Conservation (phyloP, 306 rosid genomes). For the Rubus idaeus region DNA sequence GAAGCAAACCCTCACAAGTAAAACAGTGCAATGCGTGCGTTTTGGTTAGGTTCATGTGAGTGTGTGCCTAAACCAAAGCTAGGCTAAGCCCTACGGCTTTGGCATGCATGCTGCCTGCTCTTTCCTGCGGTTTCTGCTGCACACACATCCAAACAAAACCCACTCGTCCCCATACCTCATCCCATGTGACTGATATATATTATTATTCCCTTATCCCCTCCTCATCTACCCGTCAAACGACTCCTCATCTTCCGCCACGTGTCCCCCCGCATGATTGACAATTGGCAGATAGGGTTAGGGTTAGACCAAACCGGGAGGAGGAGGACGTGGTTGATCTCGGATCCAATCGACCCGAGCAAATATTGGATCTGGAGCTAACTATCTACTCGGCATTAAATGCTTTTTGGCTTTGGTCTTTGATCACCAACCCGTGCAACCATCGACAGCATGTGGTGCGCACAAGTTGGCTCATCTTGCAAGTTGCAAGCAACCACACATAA, state of each 20-base stretch:
- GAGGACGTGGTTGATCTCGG: no score
- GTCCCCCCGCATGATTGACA: slow-evolving; percentile 22
- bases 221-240: slow-evolving; percentile 12
- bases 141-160: slow-evolving; percentile 32
- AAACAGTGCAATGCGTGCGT: neutral
- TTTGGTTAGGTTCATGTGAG: neutral
- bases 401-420: slow-evolving; percentile 19
- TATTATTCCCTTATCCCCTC: neutral
- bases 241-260: slow-evolving; percentile 14
- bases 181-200: slow-evolving; percentile 12
- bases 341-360: slow-evolving; percentile 20
- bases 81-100: no score
- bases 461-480: no score
- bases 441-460: no score
- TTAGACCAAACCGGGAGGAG: neutral
- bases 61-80: neutral
- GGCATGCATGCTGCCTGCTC: neutral
- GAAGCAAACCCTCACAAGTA: neutral
- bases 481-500: no score
- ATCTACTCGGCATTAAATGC: slow-evolving; percentile 31
- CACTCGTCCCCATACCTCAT: slow-evolving; percentile 28
- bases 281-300: slow-evolving; percentile 9
- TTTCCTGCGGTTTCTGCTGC: neutral
- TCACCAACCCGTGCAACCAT: no score
- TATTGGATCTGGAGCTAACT: slow-evolving; percentile 40